A percentile compares a stretch with the other conserved stretches of the same genome.
phyloP scores from a whole-genome alignment of 2,329 filamentous ascomycete genomes.

The Gyromitra esculenta region DNA sequence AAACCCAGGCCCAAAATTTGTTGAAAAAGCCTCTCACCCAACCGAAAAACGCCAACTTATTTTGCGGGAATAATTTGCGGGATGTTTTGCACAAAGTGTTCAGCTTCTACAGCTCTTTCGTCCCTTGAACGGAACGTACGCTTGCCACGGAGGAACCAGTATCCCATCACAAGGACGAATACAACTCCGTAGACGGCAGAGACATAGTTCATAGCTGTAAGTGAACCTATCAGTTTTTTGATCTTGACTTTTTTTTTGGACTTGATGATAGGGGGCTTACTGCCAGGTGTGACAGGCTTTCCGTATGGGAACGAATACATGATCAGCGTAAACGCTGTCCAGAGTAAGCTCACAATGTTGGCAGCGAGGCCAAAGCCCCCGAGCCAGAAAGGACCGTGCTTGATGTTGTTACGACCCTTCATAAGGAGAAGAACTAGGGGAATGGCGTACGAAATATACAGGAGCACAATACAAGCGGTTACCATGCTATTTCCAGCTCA shows the following conservation, averaged over 20 bases:
- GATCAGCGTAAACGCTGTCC: slow-evolving; percentile 62
- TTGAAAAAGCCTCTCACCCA: slow-evolving; percentile 4
- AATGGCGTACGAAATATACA: slow-evolving; percentile 58
- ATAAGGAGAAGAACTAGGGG: slow-evolving; percentile 62
- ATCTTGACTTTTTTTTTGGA: not conserved
- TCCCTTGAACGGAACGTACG: slow-evolving; percentile 56
- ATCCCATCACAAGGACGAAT: slow-evolving; percentile 53
- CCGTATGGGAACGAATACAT: slow-evolving; percentile 64
- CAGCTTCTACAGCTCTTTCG: slow-evolving; percentile 50
- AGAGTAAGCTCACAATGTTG: slow-evolving; percentile 61
- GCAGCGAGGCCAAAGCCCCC: slow-evolving; percentile 58
- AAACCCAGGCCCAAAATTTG: slow-evolving; percentile 12
- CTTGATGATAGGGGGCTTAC: slow-evolving; percentile 36
- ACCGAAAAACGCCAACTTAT: slow-evolving; percentile 4
- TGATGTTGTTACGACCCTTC: slow-evolving; percentile 61
- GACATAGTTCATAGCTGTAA: slow-evolving; percentile 59
- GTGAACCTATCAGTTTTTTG: slow-evolving; percentile 24
- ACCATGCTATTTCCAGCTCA: slow-evolving; percentile 54
- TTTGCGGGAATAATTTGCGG: not conserved
- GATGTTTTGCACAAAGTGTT: slow-evolving; percentile 25
- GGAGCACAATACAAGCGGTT: slow-evolving; percentile 57
- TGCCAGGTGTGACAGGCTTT: slow-evolving; percentile 59
- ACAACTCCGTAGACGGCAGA: slow-evolving; percentile 58
- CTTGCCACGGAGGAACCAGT: slow-evolving; percentile 58
- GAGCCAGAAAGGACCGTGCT: slow-evolving; percentile 62